phyloP scores from a whole-genome alignment of 2,329 filamentous ascomycete species.

The Xylariales sp. region DNA sequence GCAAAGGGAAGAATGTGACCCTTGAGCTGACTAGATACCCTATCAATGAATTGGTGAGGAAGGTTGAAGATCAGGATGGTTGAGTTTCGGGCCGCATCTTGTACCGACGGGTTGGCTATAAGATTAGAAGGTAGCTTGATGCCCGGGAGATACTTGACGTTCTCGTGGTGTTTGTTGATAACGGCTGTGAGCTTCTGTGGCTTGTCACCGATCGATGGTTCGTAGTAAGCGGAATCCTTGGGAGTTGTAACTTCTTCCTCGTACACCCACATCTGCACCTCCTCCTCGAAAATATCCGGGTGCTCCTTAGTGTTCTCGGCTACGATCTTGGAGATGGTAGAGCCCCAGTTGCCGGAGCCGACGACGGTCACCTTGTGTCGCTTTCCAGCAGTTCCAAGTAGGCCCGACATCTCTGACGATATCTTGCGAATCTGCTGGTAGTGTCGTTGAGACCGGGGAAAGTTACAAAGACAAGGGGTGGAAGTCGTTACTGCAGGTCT shows the following conservation, averaged over 20 bases:
- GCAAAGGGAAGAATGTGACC: conserved; percentile 90
- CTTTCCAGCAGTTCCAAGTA: conserved; percentile 52
- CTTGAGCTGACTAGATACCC: conserved; percentile 76
- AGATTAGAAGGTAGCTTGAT: conserved; percentile 80
- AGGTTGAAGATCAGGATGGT: conserved; percentile 95
- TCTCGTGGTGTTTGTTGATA: conserved; percentile 92
- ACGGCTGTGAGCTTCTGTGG: conserved; percentile 83
- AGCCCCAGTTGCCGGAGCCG: conserved; percentile 97
- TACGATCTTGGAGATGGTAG: conserved; percentile 94
- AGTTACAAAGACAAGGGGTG: neutral
- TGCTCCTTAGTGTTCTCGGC: conserved; percentile 84
- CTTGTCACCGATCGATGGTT: conserved; percentile 54
- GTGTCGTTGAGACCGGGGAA: neutral
- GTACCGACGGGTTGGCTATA: conserved; percentile 74
- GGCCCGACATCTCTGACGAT: conserved; percentile 24
- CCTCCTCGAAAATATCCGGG: conserved; percentile 74
- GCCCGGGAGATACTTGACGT: conserved; percentile 94
- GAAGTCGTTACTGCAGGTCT: conserved; percentile 1
- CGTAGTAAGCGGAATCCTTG: conserved; percentile 68
- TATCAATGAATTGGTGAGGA: conserved; percentile 90
- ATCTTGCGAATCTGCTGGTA: neutral
- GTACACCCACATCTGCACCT: conserved; percentile 98
- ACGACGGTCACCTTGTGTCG: conserved; percentile 93
- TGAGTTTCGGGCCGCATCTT: conserved; percentile 75
- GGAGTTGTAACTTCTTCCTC: conserved; percentile 82